Evolutionary conservation across 148 eudicot species (phyloP).

Genomic region (Cornus suecica): DNA sequence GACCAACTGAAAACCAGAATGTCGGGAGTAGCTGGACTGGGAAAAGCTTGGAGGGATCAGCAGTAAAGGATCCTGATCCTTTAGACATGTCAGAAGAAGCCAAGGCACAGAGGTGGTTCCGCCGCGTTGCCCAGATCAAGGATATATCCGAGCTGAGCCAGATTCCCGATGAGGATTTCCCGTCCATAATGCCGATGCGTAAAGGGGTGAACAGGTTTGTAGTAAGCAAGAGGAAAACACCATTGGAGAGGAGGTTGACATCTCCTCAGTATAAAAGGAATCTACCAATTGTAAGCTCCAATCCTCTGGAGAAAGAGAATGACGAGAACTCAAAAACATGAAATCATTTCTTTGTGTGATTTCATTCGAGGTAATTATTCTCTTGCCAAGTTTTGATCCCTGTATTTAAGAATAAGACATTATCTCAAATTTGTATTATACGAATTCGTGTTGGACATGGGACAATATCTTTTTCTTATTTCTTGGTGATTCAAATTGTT

Average conservation of each 20-base stretch:
- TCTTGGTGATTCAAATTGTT: too few relatives aligned
- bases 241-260: constrained; percentile 84
- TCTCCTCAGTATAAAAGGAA: constrained; percentile 71
- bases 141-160: constrained; percentile 91
- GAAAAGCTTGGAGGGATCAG: constrained; percentile 91
- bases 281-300: constrained; percentile 52
- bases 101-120: constrained; percentile 87
- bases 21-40: constrained; percentile 44
- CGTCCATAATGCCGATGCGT: constrained; percentile 94
- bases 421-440: neutral
- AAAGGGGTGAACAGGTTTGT: constrained; percentile 98
- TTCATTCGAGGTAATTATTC: neutral
- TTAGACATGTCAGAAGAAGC: constrained; percentile 99
- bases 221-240: constrained; percentile 96
- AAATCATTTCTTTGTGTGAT: neutral
- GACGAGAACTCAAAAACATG: constrained; percentile 30
- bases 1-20: constrained; percentile 26
- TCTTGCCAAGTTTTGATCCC: constrained; percentile 4
- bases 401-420: neutral
- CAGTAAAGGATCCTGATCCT: constrained; percentile 77
- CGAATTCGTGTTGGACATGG: too few relatives aligned
- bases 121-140: constrained; percentile 90
- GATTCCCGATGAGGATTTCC: constrained; percentile 96
- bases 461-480: too few relatives aligned
- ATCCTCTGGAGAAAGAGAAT: constrained; percentile 43